Evolutionary conservation across 2,329 filamentous ascomycete genomes (phyloP).

Genomic region (Pezicula radicicola): DNA sequence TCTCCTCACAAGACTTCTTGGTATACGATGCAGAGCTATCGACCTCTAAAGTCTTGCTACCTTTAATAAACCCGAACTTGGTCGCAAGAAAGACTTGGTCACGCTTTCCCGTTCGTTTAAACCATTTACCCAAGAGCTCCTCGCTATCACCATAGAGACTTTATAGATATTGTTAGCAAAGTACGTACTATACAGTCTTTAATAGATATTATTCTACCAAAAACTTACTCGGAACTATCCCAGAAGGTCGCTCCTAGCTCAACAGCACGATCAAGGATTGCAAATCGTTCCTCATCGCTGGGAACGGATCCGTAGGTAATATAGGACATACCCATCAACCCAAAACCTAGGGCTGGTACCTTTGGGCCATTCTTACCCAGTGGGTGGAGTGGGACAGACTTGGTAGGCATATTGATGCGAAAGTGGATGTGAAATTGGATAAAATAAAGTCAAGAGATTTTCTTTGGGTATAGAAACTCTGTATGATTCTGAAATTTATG

Average conservation of each 20-base stretch:
- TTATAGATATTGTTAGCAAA: background rate
- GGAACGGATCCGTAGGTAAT: slow-evolving; percentile 9
- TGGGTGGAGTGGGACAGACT: slow-evolving; percentile 5
- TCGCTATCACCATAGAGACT: slow-evolving; percentile 35
- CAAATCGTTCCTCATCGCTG: slow-evolving; percentile 31
- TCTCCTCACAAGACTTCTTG: slow-evolving; percentile 35
- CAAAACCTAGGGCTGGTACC: slow-evolving; percentile 27
- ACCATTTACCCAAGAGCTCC: slow-evolving; percentile 45
- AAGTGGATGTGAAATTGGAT: background rate
- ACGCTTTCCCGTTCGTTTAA: slow-evolving; percentile 37
- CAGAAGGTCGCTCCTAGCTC: slow-evolving; percentile 32
- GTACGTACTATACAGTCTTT: background rate
- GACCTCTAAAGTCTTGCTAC: slow-evolving; percentile 17
- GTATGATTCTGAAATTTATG: too few species aligned
- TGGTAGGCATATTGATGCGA: slow-evolving; percentile 5
- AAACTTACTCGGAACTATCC: slow-evolving; percentile 18
- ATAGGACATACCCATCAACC: slow-evolving; percentile 26
- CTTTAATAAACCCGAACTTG: slow-evolving; percentile 36
- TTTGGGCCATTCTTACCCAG: slow-evolving; percentile 28
- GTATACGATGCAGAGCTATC: slow-evolving; percentile 38
- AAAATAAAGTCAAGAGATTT: background rate
- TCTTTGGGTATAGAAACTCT: too few species aligned
- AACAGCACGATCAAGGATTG: slow-evolving; percentile 34
- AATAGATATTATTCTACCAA: background rate
- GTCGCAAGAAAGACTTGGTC: slow-evolving; percentile 48